Evolutionary conservation across 441 rosid species (phyloP).

Genomic region (Gossypium gossypioides): DNA sequence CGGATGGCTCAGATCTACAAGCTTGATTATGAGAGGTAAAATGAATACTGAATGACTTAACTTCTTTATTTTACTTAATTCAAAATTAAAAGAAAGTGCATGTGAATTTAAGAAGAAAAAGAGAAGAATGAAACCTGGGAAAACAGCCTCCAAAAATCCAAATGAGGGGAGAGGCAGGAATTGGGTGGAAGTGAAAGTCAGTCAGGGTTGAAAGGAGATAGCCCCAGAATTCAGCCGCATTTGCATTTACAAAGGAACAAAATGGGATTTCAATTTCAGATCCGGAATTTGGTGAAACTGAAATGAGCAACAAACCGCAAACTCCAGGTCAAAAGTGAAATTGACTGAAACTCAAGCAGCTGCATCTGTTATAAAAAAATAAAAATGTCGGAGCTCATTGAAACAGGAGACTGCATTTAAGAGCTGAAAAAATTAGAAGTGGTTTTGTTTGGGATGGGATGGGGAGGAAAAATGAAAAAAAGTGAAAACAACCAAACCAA

Average conservation of each 20-base stretch:
- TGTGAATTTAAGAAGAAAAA: background rate
- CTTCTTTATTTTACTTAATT: no score
- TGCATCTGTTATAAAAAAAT: background rate
- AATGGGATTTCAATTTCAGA: slow-evolving; percentile 5
- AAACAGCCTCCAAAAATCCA: slow-evolving; percentile 6
- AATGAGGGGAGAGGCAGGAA: background rate
- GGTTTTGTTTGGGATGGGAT: background rate
- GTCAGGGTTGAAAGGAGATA: background rate
- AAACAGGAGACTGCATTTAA: slow-evolving; percentile 6
- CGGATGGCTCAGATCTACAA: slow-evolving; percentile 17
- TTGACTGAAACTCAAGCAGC: background rate
- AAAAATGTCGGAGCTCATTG: background rate
- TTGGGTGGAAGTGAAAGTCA: background rate
- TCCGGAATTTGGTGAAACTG: slow-evolving; percentile 7
- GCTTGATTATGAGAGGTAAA: background rate
- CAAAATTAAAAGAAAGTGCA: background rate
- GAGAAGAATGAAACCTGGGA: background rate
- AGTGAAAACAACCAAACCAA: background rate
- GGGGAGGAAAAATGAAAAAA: slow-evolving; percentile 5
- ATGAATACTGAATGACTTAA: background rate
- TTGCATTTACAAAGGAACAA: background rate
- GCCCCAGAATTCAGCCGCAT: background rate
- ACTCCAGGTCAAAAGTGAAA: background rate
- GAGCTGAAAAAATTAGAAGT: background rate
- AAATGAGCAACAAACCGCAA: background rate